Evolutionary conservation across 1,139 yeast species (phyloP).

Genomic region (Yamadazyma atlantica): DNA sequence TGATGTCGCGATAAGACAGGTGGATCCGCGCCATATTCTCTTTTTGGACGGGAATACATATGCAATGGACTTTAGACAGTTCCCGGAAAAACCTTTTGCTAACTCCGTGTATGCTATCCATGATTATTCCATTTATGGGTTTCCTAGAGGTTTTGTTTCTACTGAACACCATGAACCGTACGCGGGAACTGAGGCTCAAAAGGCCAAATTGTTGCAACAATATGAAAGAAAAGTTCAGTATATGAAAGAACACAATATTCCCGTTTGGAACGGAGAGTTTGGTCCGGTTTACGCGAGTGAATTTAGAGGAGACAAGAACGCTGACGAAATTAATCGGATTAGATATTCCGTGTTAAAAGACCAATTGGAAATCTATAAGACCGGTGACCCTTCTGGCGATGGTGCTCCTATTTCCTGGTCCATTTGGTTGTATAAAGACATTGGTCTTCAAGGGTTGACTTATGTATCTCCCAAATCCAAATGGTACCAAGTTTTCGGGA

Average conservation of each 20-base stretch:
- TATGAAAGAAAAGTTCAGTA: constrained; percentile 39
- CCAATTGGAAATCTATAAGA: constrained; percentile 35
- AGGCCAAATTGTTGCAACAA: constrained; percentile 25
- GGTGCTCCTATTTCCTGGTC: constrained; percentile 41
- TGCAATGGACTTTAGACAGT: constrained; percentile 43
- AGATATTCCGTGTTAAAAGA: constrained; percentile 38
- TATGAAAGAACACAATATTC: constrained; percentile 33
- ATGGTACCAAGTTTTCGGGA: constrained; percentile 35
- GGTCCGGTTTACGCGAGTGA: constrained; percentile 45
- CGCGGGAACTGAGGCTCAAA: constrained; percentile 29
- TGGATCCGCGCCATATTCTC: constrained; percentile 41
- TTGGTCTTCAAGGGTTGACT: constrained; percentile 45
- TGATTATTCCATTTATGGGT: constrained; percentile 38
- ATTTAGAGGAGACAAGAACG: constrained; percentile 34
- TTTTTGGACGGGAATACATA: constrained; percentile 46
- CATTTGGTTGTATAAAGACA: constrained; percentile 47
- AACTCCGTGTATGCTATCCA: constrained; percentile 44
- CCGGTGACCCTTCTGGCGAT: constrained; percentile 43
- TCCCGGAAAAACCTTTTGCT: constrained; percentile 32
- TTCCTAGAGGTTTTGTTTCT: constrained; percentile 23
- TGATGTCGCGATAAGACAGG: constrained; percentile 30
- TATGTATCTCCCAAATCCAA: constrained; percentile 38
- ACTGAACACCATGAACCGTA: constrained; percentile 21
- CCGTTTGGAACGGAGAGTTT: constrained; percentile 51
- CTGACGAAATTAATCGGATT: constrained; percentile 29